These are phyloP conservation scores for Wallacemonas sp. DNA, from an alignment of 208 protist genomes.

Conservation along the genomic window DNA sequence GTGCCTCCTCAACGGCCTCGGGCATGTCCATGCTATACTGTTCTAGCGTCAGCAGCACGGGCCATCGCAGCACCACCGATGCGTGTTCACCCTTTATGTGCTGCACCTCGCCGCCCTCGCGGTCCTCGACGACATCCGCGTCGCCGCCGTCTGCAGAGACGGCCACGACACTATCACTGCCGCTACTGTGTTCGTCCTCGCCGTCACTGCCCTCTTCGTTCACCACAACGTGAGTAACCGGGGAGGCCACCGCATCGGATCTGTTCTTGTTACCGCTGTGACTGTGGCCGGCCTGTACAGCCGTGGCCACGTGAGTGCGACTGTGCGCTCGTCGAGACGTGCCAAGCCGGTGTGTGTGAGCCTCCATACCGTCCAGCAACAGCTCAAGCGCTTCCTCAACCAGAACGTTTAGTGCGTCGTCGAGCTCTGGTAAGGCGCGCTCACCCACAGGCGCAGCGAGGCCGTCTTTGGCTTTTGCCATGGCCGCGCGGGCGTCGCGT, in stretches of 20 bases:
- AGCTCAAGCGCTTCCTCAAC: conserved; percentile 1
- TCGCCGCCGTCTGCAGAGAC: conserved; percentile 5
- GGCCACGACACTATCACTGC: conserved; percentile 14
- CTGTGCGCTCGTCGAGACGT: no score
- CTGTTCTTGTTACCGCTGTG: no score
- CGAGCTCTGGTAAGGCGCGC: neutral
- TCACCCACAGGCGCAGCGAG: neutral
- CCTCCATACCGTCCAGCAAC: neutral
- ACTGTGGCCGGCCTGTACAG: no score
- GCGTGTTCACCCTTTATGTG: neutral
- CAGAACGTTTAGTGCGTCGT: neutral
- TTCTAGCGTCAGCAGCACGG: conserved; percentile 25
- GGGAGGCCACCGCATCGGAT: no score
- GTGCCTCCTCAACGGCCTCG: conserved; percentile 5
- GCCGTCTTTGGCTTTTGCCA: neutral
- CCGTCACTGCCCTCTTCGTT: no score
- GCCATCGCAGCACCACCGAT: conserved; percentile 20
- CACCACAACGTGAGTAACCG: no score
- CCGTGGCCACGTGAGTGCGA: no score
- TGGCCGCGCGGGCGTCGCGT: neutral
- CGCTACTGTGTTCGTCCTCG: no score
- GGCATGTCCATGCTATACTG: conserved; percentile 38
- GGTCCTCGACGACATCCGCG: conserved; percentile 4
- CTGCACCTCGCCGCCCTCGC: conserved; percentile 6
- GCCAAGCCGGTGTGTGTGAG: no score